Percentiles rank a stretch among this genome's conserved stretches.
Evolutionary conservation across 495 filamentous ascomycete genomes (phyloP).

Genomic region (Podospora pseudocomata): DNA sequence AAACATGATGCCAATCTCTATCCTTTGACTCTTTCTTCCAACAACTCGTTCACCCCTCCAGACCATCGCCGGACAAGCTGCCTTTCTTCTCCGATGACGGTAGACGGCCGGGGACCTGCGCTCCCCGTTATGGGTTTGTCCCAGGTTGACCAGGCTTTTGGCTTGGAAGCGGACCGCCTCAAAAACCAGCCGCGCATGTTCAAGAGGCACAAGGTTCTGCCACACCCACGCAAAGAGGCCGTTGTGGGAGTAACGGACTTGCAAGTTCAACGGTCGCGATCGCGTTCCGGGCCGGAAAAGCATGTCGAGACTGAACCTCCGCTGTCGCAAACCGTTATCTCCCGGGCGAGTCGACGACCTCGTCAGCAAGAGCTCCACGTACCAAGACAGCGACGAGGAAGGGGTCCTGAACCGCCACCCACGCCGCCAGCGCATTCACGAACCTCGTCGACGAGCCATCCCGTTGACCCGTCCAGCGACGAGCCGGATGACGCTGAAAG

Average conservation of each 20-base stretch:
- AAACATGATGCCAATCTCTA: background rate
- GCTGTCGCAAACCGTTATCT: slow-evolving; percentile 25
- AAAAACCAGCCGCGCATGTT: slow-evolving; percentile 39
- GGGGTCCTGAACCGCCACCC: slow-evolving; percentile 46
- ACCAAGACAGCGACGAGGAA: slow-evolving; percentile 29
- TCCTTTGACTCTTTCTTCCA: background rate
- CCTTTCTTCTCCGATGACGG: slow-evolving; percentile 20
- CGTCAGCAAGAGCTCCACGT: background rate
- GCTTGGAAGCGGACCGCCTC: slow-evolving; percentile 16
- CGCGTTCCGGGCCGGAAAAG: slow-evolving; percentile 15
- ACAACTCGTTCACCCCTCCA: background rate
- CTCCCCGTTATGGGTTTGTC: slow-evolving; percentile 26
- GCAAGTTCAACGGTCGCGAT: slow-evolving; percentile 2
- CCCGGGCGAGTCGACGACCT: slow-evolving; percentile 12
- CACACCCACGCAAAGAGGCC: slow-evolving; percentile 43
- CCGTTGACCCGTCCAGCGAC: slow-evolving; percentile 27
- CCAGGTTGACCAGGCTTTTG: slow-evolving; percentile 22
- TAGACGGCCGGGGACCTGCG: slow-evolving; percentile 17
- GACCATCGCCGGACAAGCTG: background rate
- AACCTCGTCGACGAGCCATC: slow-evolving; percentile 45
- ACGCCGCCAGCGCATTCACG: slow-evolving; percentile 54
- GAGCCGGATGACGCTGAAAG: slow-evolving; percentile 34
- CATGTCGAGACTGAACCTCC: slow-evolving; percentile 21
- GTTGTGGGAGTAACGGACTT: slow-evolving; percentile 10
- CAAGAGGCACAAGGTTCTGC: slow-evolving; percentile 54